phyloP scores from a whole-genome alignment of 179 eudicot species.

The Gypsophila paniculata region DNA sequence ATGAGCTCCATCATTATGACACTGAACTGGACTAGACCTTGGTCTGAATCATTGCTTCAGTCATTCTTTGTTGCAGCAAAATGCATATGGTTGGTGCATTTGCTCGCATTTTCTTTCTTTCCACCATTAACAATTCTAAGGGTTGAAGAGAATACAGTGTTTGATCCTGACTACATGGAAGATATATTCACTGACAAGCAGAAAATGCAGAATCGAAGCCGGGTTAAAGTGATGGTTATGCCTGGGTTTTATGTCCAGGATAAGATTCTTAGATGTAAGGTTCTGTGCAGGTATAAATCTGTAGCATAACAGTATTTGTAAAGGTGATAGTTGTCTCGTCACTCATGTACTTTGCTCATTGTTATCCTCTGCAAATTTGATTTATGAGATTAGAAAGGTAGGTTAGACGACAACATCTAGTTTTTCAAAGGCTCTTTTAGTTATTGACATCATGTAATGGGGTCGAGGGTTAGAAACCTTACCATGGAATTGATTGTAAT shows the following conservation, averaged over 20 bases:
- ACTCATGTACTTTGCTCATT: slow-evolving; percentile 5
- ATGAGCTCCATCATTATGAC: slow-evolving; percentile 66
- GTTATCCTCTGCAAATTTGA: slow-evolving; percentile 12
- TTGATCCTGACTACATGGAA: slow-evolving; percentile 79
- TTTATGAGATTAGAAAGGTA: slow-evolving; percentile 13
- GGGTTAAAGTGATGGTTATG: slow-evolving; percentile 90
- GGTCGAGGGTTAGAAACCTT: background rate
- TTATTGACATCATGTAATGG: background rate
- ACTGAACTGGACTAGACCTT: slow-evolving; percentile 71
- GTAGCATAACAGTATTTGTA: slow-evolving; percentile 26
- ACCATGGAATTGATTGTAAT: background rate
- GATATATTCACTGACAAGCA: slow-evolving; percentile 65
- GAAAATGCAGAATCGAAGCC: slow-evolving; percentile 43
- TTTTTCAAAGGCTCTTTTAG: background rate
- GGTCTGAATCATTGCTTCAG: slow-evolving; percentile 93
- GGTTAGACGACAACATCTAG: slow-evolving; percentile 11
- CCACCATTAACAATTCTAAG: slow-evolving; percentile 67
- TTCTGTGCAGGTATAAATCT: slow-evolving; percentile 80
- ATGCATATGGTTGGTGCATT: slow-evolving; percentile 87
- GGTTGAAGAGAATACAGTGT: slow-evolving; percentile 65
- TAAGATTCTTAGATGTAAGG: slow-evolving; percentile 80
- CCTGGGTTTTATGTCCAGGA: slow-evolving; percentile 97
- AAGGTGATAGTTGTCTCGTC: background rate
- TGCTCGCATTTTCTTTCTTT: slow-evolving; percentile 82
- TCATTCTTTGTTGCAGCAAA: slow-evolving; percentile 90